These are phyloP conservation scores for Paraglomus brasilianum DNA, from an alignment of 192 early-diverging fungal species.

Conservation along the genomic window DNA sequence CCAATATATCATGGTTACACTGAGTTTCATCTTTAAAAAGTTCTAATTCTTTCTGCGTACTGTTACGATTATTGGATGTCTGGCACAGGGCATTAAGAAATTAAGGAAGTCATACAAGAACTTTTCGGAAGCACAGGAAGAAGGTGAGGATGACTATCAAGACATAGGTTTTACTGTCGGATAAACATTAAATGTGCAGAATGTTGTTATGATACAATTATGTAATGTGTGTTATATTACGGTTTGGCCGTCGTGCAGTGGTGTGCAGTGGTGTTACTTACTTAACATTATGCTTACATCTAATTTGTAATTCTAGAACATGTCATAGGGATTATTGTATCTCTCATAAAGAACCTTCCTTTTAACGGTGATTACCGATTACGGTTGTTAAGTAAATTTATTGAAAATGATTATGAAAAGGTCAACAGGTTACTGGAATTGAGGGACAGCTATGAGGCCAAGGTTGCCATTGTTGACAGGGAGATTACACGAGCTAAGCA, in stretches of 20 bases:
- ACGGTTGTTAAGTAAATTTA: conserved; percentile 82
- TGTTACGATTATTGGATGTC: no score
- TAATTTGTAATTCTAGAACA: conserved; percentile 60
- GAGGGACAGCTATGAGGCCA: conserved; percentile 63
- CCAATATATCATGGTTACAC: no score
- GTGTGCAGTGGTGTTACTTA: no score
- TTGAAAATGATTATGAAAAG: conserved; percentile 75
- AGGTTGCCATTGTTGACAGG: conserved; percentile 56
- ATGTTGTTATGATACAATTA: conserved; percentile 3
- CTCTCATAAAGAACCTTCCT: conserved; percentile 70
- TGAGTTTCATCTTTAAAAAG: no score
- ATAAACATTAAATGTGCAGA: not conserved
- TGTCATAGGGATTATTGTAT: conserved; percentile 77
- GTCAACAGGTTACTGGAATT: conserved; percentile 82
- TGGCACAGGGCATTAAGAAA: conserved; percentile 61
- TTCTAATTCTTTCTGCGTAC: not conserved
- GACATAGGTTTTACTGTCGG: not conserved
- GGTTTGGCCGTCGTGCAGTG: no score
- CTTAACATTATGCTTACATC: no score
- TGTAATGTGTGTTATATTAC: not conserved
- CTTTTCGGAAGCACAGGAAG: conserved; percentile 78
- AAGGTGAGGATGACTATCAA: conserved; percentile 46
- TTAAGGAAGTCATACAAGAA: conserved; percentile 78
- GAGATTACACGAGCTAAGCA: conserved; percentile 53
- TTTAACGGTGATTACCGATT: conserved; percentile 57